Evolutionary conservation across 164 flowering plant species (phyloP).

Genomic region (Magnolia kwangsiensis): DNA sequence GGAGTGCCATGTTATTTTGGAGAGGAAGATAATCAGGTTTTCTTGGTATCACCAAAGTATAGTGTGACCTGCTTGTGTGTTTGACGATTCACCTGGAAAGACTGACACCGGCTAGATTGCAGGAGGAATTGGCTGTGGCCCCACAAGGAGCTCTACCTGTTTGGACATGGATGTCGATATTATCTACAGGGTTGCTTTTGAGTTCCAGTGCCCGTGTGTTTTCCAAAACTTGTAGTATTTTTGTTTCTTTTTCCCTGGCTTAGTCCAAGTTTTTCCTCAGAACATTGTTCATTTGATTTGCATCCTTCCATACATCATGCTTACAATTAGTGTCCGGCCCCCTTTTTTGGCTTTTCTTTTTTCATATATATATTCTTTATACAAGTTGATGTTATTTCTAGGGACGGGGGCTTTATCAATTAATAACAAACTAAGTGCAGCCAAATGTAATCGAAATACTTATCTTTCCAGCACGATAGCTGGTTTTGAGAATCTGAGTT

Average conservation of each 20-base stretch:
- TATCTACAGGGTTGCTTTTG: conserved; percentile 1
- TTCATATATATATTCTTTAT: no score
- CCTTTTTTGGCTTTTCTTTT: background rate
- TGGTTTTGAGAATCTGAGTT: conserved; percentile 2
- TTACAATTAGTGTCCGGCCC: background rate
- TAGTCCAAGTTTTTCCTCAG: background rate
- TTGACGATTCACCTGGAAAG: background rate
- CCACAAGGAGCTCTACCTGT: background rate
- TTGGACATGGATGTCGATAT: background rate
- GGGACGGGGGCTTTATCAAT: conserved; percentile 8
- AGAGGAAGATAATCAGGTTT: background rate
- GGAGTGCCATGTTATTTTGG: background rate
- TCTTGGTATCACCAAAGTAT: background rate
- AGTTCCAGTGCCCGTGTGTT: background rate
- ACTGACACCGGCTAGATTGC: background rate
- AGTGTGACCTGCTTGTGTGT: background rate
- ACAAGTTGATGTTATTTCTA: background rate
- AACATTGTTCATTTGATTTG: background rate
- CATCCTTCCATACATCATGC: background rate
- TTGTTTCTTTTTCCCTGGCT: conserved; percentile 1
- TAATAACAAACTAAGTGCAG: conserved; percentile 8
- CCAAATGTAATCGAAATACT: conserved; percentile 11
- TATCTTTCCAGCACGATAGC: conserved; percentile 10
- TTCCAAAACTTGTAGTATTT: conserved; percentile 6
- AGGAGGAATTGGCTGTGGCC: background rate